Base-by-base conservation (phyloP, 2,329 filamentous ascomycete species). In the Xylaria sp. region DNA sequence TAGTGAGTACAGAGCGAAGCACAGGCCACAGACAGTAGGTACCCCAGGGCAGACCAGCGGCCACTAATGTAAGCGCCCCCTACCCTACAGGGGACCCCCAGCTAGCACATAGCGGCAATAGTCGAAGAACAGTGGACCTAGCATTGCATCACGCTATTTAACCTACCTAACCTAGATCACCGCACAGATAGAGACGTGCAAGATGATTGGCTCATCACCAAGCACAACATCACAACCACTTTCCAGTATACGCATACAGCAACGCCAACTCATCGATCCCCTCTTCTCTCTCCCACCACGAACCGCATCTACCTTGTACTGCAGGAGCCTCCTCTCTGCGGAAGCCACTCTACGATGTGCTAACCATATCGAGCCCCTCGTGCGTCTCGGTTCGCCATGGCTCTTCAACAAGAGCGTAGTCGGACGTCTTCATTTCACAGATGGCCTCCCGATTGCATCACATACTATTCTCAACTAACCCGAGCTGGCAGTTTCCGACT, bases 131-230 rank as follows among this genome's bases (percentile, higher is more conserved):
- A 51, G 47, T 31, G 47, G 25, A 31, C 6, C 47, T n/a, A 38
- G 49, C n/a, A 36, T 38, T 51, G 50, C 47, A 50, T 31, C 31
- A 22, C 50, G 33, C 22, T 5, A 55, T 42, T 31, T 38, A 25
- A 55, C 33, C 50, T 20, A 38, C n/a, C n/a, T 36, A 11, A 51
- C 50, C 49, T 54, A 42, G 33, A 36, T n/a, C 45, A 49, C 29
- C 29, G 22, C 3, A 5, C 31, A 50, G 44, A 27, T 54, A 50
- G 44, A 27, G 3, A 1, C 2, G 20, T 42, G 17, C 51, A 56
- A 53, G 53, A 55, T 66, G 49, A 67, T 64, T 67, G 65, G 65
- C 49, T 22, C 11, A 31, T 22, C 5, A 5, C 15, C 13, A 22
- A 31, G 27, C 27, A 25, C 57, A 38, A 61, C 58, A 62, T 36